These are phyloP conservation scores for Corrigiola litoralis DNA, from an alignment of 179 eudicot genomes.

Conservation along the genomic window DNA sequence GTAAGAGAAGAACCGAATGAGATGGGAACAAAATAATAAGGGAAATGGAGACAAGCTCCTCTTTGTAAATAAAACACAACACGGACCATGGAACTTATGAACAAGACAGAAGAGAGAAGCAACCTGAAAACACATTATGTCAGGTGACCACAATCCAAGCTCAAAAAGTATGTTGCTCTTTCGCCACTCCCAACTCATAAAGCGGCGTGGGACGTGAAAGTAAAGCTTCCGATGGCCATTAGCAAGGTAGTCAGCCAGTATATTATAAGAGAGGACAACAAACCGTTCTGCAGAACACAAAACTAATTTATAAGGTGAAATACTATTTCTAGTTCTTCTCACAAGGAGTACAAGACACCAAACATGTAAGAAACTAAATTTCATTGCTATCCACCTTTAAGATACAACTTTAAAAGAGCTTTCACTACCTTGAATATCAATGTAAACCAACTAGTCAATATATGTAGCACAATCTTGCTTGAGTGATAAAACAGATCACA, in stretches of 20 bases:
- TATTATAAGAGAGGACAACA: conserved; percentile 77
- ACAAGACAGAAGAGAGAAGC: conserved; percentile 1
- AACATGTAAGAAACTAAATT: too few relatives aligned
- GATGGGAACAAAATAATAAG: not conserved
- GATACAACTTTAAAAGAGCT: too few relatives aligned
- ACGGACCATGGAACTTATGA: not conserved
- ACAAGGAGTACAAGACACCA: too few relatives aligned
- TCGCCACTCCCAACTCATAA: conserved; percentile 88
- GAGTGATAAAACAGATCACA: too few relatives aligned
- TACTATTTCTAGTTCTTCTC: not conserved
- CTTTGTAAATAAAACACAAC: conserved; percentile 6
- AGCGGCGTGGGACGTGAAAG: conserved; percentile 64
- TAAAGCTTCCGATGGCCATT: conserved; percentile 67
- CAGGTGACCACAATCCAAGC: conserved; percentile 89
- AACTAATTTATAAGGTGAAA: conserved; percentile 1
- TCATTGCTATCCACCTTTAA: too few relatives aligned
- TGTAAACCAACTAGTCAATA: too few relatives aligned
- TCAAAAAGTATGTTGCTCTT: conserved; percentile 66
- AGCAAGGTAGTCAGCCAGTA: conserved; percentile 94
- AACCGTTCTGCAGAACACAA: conserved; percentile 61
- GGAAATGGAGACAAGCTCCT: not conserved
- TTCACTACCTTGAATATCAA: too few relatives aligned
- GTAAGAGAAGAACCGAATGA: not conserved
- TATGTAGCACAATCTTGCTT: too few relatives aligned
- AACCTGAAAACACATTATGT: conserved; percentile 94